Conservation (phyloP, 805 yeast genomes). For the Starmerella roubikii region DNA sequence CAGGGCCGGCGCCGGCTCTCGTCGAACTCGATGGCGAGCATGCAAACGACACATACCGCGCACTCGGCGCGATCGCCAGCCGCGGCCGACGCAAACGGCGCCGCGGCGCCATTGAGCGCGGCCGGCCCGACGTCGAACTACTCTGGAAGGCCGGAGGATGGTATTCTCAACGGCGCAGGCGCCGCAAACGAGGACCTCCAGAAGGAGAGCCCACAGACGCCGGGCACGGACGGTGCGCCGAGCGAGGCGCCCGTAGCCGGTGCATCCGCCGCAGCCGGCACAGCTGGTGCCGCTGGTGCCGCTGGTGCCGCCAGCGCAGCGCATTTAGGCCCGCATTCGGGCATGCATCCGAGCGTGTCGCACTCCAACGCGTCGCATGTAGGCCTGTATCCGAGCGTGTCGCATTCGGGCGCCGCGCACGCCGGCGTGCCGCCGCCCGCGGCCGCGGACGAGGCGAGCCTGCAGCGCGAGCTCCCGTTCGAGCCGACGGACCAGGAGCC, state of each 20-base stretch:
- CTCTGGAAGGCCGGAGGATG: neutral
- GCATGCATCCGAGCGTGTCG: neutral
- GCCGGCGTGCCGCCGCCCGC: neutral
- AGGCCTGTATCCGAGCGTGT: neutral
- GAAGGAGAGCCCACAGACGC: neutral
- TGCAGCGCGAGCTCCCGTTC: conserved; percentile 20
- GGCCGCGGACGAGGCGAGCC: conserved; percentile 1
- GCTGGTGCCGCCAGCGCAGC: neutral
- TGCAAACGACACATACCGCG: conserved; percentile 19
- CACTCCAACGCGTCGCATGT: neutral
- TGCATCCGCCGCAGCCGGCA: neutral
- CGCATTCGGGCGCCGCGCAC: neutral
- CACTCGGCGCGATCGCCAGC: conserved; percentile 6
- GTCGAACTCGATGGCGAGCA: conserved; percentile 12
- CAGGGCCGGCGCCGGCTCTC: conserved; percentile 8
- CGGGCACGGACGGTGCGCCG: neutral
- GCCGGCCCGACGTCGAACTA: neutral
- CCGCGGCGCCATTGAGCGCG: neutral
- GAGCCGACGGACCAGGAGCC: conserved; percentile 21
- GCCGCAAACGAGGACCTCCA: neutral
- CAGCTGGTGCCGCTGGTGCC: neutral
- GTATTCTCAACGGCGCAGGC: conserved; percentile 2
- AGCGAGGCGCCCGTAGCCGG: neutral
- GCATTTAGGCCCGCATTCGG: neutral
- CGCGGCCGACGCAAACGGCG: neutral